Percentiles rank a stretch among this genome's conserved stretches.
phyloP scores from a whole-genome alignment of 2,329 filamentous ascomycete genomes.

The Epichloe aotearoae region DNA sequence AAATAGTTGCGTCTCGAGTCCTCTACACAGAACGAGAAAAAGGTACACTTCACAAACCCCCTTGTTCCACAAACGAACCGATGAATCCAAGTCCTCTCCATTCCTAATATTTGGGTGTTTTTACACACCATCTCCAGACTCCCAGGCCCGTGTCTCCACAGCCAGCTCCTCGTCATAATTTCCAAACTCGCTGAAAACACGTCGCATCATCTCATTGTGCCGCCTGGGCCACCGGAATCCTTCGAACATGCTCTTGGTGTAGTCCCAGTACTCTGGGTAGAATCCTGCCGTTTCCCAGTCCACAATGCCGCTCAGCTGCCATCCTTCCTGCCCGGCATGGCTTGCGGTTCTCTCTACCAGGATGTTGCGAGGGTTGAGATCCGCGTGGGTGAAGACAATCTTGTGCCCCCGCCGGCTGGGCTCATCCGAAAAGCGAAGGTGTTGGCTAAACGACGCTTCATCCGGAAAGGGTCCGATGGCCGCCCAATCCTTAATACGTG shows the following conservation, averaged over 20 bases:
- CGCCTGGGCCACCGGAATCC: background rate
- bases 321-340: constrained; percentile 3
- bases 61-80: too few species aligned
- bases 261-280: constrained; percentile 11
- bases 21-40: too few species aligned
- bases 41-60: too few species aligned
- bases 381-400: background rate
- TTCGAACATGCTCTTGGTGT: constrained; percentile 4
- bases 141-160: background rate
- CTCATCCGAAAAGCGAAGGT: background rate
- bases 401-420: background rate
- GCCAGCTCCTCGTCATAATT: background rate
- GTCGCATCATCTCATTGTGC: background rate
- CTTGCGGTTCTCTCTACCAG: background rate
- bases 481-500: background rate
- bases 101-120: background rate
- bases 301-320: constrained; percentile 7
- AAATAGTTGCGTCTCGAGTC: too few species aligned
- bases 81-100: too few species aligned
- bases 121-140: background rate
- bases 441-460: background rate
- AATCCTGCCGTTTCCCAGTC: constrained; percentile 10
- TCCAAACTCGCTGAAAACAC: background rate
- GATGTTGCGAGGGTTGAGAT: background rate
- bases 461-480: background rate